Base-by-base conservation (phyloP, 2,329 filamentous ascomycete species). In the Paracoccidioides lutzii region DNA sequence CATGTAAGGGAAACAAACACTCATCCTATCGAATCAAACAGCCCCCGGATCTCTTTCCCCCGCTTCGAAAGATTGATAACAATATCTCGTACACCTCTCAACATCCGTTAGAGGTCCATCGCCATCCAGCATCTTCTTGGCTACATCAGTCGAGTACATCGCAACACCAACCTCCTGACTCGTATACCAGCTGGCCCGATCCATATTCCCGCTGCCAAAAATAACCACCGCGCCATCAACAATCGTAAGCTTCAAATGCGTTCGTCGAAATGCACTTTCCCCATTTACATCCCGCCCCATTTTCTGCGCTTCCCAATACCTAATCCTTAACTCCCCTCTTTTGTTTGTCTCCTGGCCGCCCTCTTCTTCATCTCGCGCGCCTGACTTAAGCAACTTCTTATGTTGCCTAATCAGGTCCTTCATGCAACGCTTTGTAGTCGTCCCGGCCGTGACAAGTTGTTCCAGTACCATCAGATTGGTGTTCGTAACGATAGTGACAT, bases 141-240 rank as follows among this genome's bases (percentile, higher is more conserved):
- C 73, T 41, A 78, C 61, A 0, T 67, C 66, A 6, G 55, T 61
- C 3, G 71, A 73, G 53, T 78, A 76, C 45, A 82, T 74, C 0
- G 76, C 77, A 41, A 93, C 74, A 0, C 88, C 88, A 28, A 93
- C 73, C 70, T 94, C 88, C 69, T 93, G 88, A 67, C 86, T 90
- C 4, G 88, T 93, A 69, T 81, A 90, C 86, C 87, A 93, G 66
- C 86, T 90, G 6, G 88, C 87, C 0, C 88, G 79, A 70, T 94
- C 88, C 77, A 90, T 81, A 66, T 94, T 94, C 0, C 87, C 88
- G 15, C 86, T 90, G 0, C 88, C 88, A 2, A 93, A 71, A 0
- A 93, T 76, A 1, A 84, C 75, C 22, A 82, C 81, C 58, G 82
- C 75, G 1, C 76, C 75, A 66, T 94, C 88, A 2, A 91, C 79